Evolutionary conservation across 202 grass and related monocot species (phyloP).

Genomic region (Eragrostis tef): DNA sequence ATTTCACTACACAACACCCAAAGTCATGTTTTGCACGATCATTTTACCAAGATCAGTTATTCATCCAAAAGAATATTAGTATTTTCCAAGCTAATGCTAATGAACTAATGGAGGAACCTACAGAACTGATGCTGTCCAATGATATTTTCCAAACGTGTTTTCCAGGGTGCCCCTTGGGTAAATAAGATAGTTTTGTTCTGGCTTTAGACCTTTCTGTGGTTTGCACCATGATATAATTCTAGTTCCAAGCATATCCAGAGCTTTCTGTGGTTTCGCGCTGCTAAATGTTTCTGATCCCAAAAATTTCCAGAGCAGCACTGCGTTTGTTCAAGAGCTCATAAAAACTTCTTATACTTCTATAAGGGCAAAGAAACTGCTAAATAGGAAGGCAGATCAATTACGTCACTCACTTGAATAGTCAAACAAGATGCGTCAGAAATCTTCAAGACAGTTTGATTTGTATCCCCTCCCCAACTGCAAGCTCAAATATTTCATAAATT

Average conservation of each 20-base stretch:
- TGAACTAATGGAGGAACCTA: background rate
- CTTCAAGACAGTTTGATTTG: conserved; percentile 55
- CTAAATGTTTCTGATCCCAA: background rate
- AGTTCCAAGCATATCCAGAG: too few relatives aligned
- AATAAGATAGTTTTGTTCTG: conserved; percentile 20
- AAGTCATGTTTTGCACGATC: background rate
- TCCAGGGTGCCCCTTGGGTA: background rate
- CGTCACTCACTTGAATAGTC: background rate
- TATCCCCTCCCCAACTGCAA: conserved; percentile 66
- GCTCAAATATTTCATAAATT: conserved; percentile 72
- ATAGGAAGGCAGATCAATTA: background rate
- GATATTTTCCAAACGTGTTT: background rate
- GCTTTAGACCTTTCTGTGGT: background rate
- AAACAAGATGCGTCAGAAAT: conserved; percentile 18
- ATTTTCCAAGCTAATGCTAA: conserved; percentile 1
- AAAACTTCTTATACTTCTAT: background rate
- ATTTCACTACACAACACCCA: background rate
- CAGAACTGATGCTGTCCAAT: too few relatives aligned
- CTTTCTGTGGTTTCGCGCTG: background rate
- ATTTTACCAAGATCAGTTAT: background rate
- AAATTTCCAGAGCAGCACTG: background rate
- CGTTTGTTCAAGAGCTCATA: background rate
- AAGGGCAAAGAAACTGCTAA: conserved; percentile 12
- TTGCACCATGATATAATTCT: too few relatives aligned
- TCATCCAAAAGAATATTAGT: too few relatives aligned